Percentiles rank a stretch among this genome's conserved stretches.
Evolutionary conservation across 73 alveolate species (phyloP).

Genomic region (Paramecium sonneborni): DNA sequence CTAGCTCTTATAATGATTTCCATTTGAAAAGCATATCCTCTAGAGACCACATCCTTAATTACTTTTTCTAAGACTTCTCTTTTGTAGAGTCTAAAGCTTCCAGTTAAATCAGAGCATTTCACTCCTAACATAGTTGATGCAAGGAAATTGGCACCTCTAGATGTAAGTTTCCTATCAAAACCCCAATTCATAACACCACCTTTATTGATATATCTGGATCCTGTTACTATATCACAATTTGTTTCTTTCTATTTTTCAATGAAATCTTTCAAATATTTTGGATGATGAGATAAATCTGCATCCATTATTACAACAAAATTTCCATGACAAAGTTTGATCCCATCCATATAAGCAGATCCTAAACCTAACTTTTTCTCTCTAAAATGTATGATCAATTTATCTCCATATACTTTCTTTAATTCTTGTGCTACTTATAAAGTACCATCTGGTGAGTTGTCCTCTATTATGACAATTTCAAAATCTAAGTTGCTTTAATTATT

Average conservation of each 20-base stretch:
- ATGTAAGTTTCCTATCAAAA: conserved; percentile 89
- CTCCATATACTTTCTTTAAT: conserved; percentile 89
- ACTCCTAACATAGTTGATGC: conserved; percentile 90
- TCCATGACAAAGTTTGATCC: conserved; percentile 88
- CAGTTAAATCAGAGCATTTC: conserved; percentile 95
- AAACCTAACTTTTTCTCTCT: conserved; percentile 98
- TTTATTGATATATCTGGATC: conserved; percentile 88
- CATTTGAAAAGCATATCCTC: conserved; percentile 98
- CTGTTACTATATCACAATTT: conserved; percentile 94
- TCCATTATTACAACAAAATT: conserved; percentile 96
- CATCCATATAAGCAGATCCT: conserved; percentile 98
- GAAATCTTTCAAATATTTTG: conserved; percentile 78
- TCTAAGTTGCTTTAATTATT: conserved; percentile 67
- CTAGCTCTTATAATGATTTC: conserved; percentile 95
- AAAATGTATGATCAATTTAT: conserved; percentile 78
- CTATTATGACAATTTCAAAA: conserved; percentile 94
- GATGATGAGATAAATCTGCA: conserved; percentile 98
- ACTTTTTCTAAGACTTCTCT: conserved; percentile 86
- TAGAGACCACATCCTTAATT: conserved; percentile 81
- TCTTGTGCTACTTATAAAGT: conserved; percentile 88
- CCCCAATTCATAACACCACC: conserved; percentile 99
- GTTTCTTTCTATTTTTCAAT: conserved; percentile 83
- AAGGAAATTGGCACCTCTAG: conserved; percentile 97
- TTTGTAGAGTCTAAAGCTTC: conserved; percentile 92
- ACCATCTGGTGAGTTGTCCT: conserved; percentile 98